Evolutionary conservation across 177 flowering plant genomes (phyloP).

Genomic region (Vitis hybrid): DNA sequence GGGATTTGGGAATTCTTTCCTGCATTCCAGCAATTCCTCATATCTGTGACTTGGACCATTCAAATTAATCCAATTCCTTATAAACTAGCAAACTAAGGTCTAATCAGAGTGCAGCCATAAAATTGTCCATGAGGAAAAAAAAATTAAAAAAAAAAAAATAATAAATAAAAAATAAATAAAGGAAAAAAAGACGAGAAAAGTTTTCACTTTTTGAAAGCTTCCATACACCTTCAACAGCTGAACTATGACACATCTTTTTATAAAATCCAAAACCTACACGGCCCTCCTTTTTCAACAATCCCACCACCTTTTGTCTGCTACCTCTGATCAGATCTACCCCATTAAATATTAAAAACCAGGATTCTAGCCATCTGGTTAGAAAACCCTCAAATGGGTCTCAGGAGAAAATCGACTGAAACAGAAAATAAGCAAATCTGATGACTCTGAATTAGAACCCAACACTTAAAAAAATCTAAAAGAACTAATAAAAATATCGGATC

Average conservation of each 20-base stretch:
- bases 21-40: no score
- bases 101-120: no score
- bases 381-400: constrained; percentile 15
- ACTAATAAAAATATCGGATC: background rate
- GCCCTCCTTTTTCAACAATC: constrained; percentile 2
- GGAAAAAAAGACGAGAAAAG: background rate
- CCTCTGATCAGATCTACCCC: constrained; percentile 6
- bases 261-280: background rate
- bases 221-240: constrained; percentile 20
- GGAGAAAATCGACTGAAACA: background rate
- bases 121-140: background rate
- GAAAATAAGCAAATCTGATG: constrained; percentile 3
- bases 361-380: background rate
- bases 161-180: background rate
- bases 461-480: background rate
- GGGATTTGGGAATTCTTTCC: no score
- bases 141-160: background rate
- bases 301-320: constrained; percentile 14
- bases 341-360: background rate
- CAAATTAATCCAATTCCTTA: no score
- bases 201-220: constrained; percentile 21
- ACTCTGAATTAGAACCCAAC: constrained; percentile 23
- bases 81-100: no score
- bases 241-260: constrained; percentile 5
- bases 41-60: no score